Percentiles rank a stretch among this genome's conserved stretches.
These are phyloP conservation scores for Thinopyrum elongatum DNA, from an alignment of 176 grass and related monocot genomes.

Conservation along the genomic window DNA sequence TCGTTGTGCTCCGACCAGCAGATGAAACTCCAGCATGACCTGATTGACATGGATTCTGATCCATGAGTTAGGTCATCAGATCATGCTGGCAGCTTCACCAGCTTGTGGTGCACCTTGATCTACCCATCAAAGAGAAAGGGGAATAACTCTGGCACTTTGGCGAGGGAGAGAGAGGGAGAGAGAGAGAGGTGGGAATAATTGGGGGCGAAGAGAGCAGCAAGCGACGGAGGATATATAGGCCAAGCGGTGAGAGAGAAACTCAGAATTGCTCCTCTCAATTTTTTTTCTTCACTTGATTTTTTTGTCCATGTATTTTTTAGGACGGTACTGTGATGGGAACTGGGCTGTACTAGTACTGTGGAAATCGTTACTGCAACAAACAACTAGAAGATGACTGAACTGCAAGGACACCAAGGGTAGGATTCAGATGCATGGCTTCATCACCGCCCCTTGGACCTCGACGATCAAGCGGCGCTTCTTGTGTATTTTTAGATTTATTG, in stretches of 20 bases:
- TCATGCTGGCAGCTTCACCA: slow-evolving; percentile 87
- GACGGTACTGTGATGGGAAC: background rate
- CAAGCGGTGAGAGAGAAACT: background rate
- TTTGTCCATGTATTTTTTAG: background rate
- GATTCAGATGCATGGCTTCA: no score
- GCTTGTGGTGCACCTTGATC: slow-evolving; percentile 49
- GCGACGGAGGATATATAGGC: slow-evolving; percentile 27
- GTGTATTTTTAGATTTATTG: no score
- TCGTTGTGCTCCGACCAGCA: slow-evolving; percentile 51
- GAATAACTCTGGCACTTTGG: background rate
- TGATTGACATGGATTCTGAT: slow-evolving; percentile 14
- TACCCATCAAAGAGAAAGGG: background rate
- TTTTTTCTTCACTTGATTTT: background rate
- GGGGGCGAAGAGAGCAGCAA: slow-evolving; percentile 1
- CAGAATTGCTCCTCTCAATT: background rate
- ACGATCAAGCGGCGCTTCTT: no score
- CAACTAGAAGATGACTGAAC: background rate
- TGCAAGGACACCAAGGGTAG: background rate
- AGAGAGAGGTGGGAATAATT: background rate
- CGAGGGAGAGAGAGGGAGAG: background rate
- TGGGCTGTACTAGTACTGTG: background rate
- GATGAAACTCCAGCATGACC: slow-evolving; percentile 81
- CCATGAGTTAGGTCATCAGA: slow-evolving; percentile 32
- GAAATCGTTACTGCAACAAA: background rate
- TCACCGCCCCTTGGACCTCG: no score